Evolutionary conservation across 208 protist species (phyloP).

Genomic region (Trypanosoma platydactyli): DNA sequence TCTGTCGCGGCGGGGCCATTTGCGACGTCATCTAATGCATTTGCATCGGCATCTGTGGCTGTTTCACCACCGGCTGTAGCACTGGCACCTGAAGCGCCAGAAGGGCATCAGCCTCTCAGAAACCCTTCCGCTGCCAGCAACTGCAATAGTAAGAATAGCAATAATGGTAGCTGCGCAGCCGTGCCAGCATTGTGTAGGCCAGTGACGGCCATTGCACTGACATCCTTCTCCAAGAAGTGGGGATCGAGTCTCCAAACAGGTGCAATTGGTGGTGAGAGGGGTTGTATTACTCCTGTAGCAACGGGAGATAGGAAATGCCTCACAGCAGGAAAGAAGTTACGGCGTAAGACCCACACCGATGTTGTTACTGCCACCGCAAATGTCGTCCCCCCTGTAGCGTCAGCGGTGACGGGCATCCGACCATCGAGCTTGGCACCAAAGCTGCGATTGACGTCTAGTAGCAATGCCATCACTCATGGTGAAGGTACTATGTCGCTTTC

Average conservation of each 20-base stretch:
- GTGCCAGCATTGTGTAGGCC: constrained; percentile 9
- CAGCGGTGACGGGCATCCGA: neutral
- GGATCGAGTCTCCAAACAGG: neutral
- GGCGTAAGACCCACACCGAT: neutral
- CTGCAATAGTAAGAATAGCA: constrained; percentile 8
- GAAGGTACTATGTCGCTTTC: neutral
- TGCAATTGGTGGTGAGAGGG: neutral
- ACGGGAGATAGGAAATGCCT: neutral
- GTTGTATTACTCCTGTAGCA: neutral
- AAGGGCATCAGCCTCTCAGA: neutral
- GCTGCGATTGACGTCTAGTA: neutral
- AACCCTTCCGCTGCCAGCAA: constrained; percentile 20
- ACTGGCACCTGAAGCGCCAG: neutral
- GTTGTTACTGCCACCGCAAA: neutral
- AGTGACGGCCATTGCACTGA: neutral
- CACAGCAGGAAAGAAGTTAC: neutral
- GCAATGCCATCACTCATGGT: neutral
- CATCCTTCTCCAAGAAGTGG: constrained; percentile 4
- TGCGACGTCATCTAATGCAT: neutral
- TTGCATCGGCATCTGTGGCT: neutral
- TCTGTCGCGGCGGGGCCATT: neutral
- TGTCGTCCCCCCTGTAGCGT: neutral
- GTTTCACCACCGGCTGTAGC: constrained; percentile 7
- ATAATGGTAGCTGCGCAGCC: neutral
- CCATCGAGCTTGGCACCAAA: neutral